Evolutionary conservation across 164 flowering plant species (phyloP).

Genomic region (Echeveria elegans): DNA sequence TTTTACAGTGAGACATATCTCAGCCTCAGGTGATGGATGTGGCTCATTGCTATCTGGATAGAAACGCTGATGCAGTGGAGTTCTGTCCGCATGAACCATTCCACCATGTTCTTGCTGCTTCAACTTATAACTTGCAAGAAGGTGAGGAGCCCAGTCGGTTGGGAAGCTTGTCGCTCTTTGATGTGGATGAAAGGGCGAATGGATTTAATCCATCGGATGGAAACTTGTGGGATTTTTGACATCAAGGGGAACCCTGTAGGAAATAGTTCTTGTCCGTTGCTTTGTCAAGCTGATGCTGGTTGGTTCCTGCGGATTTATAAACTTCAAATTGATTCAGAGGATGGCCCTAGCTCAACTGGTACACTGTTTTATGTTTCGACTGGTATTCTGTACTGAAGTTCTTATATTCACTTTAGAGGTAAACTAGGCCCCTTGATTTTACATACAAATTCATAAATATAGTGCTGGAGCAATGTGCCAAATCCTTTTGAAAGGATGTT

Average conservation of each 20-base stretch:
- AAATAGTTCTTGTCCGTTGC: constrained; percentile 24
- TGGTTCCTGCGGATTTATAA: constrained; percentile 56
- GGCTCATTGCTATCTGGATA: constrained; percentile 59
- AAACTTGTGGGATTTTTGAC: constrained; percentile 80
- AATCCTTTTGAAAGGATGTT: no score
- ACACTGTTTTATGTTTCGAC: background rate
- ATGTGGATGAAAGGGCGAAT: constrained; percentile 40
- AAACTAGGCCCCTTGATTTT: no score
- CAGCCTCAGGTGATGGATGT: constrained; percentile 60
- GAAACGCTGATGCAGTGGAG: constrained; percentile 89
- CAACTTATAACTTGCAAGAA: constrained; percentile 82
- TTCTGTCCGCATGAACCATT: constrained; percentile 67
- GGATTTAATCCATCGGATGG: constrained; percentile 34
- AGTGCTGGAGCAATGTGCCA: background rate
- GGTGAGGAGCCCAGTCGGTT: constrained; percentile 55
- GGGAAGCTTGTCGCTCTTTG: constrained; percentile 72
- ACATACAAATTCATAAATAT: no score
- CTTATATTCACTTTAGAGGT: no score
- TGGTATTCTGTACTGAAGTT: background rate
- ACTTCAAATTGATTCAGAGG: constrained; percentile 21
- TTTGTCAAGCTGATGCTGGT: constrained; percentile 90
- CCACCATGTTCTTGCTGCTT: constrained; percentile 60
- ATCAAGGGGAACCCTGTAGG: constrained; percentile 71
- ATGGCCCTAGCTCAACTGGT: constrained; percentile 24
- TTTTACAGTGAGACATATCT: background rate